These are phyloP conservation scores for Aspergillus spinulosporus DNA, from an alignment of 2,329 filamentous ascomycete species.

Conservation along the genomic window DNA sequence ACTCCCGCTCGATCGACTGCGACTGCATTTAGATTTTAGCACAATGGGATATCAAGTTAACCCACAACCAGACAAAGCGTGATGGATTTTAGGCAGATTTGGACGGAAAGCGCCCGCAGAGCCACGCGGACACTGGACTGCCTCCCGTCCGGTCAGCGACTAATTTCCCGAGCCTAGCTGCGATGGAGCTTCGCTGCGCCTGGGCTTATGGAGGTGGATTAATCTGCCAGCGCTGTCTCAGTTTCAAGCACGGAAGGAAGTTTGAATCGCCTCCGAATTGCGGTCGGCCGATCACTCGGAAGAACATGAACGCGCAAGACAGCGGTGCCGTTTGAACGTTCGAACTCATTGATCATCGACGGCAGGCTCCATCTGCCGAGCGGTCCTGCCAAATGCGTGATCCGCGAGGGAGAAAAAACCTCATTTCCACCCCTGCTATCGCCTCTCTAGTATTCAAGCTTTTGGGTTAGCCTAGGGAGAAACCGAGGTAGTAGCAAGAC, in stretches of 20 bases:
- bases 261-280: neutral
- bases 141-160: neutral
- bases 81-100: conserved; percentile 7
- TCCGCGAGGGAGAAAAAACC: neutral
- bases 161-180: neutral
- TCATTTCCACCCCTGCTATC: neutral
- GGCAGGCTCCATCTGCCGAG: neutral
- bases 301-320: neutral
- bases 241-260: neutral
- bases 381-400: neutral
- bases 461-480: neutral
- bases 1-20: neutral
- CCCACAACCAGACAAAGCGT: conserved; percentile 5
- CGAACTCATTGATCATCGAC: no score
- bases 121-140: conserved; percentile 15
- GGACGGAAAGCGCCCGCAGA: conserved; percentile 13
- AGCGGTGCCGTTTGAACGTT: neutral
- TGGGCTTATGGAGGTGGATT: conserved; percentile 5
- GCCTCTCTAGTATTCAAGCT: neutral
- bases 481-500: conserved; percentile 6
- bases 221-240: neutral
- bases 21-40: neutral
- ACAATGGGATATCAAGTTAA: neutral
- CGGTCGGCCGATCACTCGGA: conserved; percentile 1
- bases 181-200: neutral